A percentile compares a stretch with the other conserved stretches of the same genome.
phyloP scores from a whole-genome alignment of 768 basidiomycete species.

The Aureoboletus auriporus region DNA sequence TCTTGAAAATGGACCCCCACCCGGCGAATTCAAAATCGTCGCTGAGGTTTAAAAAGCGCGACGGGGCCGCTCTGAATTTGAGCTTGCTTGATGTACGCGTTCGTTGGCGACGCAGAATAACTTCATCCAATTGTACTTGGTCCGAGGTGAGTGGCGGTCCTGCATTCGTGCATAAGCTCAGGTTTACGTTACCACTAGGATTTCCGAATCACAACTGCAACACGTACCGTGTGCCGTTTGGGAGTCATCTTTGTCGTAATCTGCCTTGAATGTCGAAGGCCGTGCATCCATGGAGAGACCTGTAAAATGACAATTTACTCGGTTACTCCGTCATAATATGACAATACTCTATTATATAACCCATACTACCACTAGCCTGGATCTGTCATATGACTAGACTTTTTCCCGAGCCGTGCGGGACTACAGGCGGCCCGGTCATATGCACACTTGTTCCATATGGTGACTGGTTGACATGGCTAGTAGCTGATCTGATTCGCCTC shows the following conservation, averaged over 20 bases:
- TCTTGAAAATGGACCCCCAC: slow-evolving; percentile 53
- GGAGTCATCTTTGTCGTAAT: not conserved
- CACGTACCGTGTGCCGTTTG: slow-evolving; percentile 3
- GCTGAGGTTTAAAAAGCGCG: slow-evolving; percentile 58
- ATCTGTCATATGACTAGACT: too few relatives aligned
- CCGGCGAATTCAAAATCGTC: slow-evolving; percentile 71
- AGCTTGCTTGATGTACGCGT: slow-evolving; percentile 41
- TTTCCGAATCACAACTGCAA: not conserved
- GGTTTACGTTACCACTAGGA: too few relatives aligned
- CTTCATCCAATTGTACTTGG: slow-evolving; percentile 45
- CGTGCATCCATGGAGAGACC: slow-evolving; percentile 4
- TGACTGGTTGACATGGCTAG: too few relatives aligned
- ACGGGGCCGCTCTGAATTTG: slow-evolving; percentile 41
- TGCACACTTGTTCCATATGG: too few relatives aligned
- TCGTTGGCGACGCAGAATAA: slow-evolving; percentile 59
- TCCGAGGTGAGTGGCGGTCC: slow-evolving; percentile 39
- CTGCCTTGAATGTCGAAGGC: slow-evolving; percentile 1
- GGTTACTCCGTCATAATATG: too few relatives aligned
- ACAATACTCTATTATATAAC: too few relatives aligned
- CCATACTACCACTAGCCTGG: too few relatives aligned
- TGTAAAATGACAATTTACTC: too few relatives aligned
- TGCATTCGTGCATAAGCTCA: not conserved
- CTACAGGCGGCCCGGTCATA: too few relatives aligned
- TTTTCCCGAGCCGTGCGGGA: too few relatives aligned
- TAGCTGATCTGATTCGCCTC: too few relatives aligned